Evolutionary conservation across 257 asterid species (phyloP), one percentile per base, ranked within the genome.

Genomic region (Rhazya stricta): DNA sequence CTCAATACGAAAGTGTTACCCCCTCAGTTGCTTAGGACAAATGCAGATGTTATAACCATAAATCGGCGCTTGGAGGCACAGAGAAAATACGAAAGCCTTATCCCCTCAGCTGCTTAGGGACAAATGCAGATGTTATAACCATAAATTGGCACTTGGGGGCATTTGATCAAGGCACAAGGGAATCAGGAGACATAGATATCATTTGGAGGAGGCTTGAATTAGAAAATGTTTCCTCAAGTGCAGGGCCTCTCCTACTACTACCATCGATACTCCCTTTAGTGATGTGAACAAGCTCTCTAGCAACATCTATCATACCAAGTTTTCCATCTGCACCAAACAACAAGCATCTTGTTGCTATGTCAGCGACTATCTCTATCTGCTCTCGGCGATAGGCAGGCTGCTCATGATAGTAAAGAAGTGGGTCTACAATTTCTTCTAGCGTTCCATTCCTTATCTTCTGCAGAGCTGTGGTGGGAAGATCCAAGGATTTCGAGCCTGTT

Each of bases 121-220:
- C 70, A 6, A 65, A 37, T 65, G 70, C 29, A 9, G 70, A 25
- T 65, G 42, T 34, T 8, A 27, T 19, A 65, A 37, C n/a, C 48
- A 37, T 36, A 37, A 65, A 48, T 19, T 9, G 48, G 29, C 19
- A 36, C 48, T 37, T 36, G 45, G 48, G 37, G 48, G 30, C 45
- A 36, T 65, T 65, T 65, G 48, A 63, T 76, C 67, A 80, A 74
- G 91, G 91, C 76, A 84, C 66, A 74, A 78, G 73, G 36, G 96
- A 90, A 80, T 90, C 96, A n/a, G 93, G 96, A 9, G 94, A 90
- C 92, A 88, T 87, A 0, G 96, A 90, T 81, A 88, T 87, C 96
- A 90, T 90, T 69, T 90, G 94, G 34, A 90, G 96, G 19, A 90
- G 89, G 77, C 96, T 90, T 7, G 96, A 88, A 79, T 90, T 90